Percentiles rank a stretch among this genome's conserved stretches.
Conservation (phyloP, 129 eudicot genomes). For the Pulicaria dysenterica region DNA sequence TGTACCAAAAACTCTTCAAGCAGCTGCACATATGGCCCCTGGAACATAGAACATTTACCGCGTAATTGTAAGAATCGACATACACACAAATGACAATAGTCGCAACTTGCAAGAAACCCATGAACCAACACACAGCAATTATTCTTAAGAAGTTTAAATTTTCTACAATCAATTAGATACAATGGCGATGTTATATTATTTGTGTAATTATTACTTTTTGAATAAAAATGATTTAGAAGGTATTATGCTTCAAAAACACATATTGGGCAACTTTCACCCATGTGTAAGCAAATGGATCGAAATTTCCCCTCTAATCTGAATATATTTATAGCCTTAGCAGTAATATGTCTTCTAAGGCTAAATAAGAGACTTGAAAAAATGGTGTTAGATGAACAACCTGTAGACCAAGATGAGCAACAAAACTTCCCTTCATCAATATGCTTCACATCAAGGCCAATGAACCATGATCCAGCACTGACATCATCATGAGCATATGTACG, state of each 20-base stretch:
- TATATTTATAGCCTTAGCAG: no score
- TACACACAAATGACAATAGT: background rate
- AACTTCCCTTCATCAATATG: conserved; percentile 80
- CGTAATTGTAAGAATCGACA: background rate
- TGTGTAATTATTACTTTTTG: background rate
- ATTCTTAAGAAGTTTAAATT: no score
- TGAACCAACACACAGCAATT: background rate
- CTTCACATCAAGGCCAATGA: conserved; percentile 77
- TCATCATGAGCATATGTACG: conserved; percentile 88
- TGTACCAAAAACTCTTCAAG: conserved; percentile 35
- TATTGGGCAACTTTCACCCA: background rate
- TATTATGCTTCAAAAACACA: background rate
- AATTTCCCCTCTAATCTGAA: background rate
- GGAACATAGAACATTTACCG: conserved; percentile 24
- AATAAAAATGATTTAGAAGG: conserved; percentile 3
- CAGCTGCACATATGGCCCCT: conserved; percentile 77
- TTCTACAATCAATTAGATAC: background rate
- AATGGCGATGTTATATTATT: background rate
- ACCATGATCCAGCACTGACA: conserved; percentile 88
- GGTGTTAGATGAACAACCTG: conserved; percentile 51
- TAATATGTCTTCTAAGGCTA: background rate
- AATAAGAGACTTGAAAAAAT: background rate
- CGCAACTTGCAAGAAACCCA: background rate
- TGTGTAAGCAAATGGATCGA: background rate
- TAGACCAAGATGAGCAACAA: conserved; percentile 85